These are phyloP conservation scores for Penicillium atrosanguineum DNA, from an alignment of 495 filamentous ascomycete species.

Conservation along the genomic window DNA sequence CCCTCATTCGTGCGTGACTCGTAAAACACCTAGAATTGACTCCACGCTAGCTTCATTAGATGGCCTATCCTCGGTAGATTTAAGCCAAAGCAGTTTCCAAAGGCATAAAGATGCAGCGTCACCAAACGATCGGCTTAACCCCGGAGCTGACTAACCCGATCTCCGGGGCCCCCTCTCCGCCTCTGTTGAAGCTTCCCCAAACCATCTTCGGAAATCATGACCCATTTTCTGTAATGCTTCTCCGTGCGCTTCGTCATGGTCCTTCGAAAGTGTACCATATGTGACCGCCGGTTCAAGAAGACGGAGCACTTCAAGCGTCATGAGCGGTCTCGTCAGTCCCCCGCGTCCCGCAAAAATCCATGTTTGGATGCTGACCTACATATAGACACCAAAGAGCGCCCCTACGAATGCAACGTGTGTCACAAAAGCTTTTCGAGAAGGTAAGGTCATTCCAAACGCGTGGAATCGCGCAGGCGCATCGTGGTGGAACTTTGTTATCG, in stretches of 20 bases:
- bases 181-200: neutral
- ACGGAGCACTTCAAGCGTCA: slow-evolving; percentile 56
- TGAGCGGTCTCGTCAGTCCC: slow-evolving; percentile 50
- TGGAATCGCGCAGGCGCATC: neutral
- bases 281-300: slow-evolving; percentile 53
- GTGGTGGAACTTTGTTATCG: slow-evolving; percentile 3
- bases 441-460: slow-evolving; percentile 22
- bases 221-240: slow-evolving; percentile 6
- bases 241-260: slow-evolving; percentile 38
- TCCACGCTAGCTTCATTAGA: slow-evolving; percentile 1
- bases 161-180: slow-evolving; percentile 9
- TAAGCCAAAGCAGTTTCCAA: neutral
- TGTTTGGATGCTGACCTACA: slow-evolving; percentile 7
- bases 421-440: slow-evolving; percentile 54
- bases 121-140: slow-evolving; percentile 13
- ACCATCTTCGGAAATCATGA: slow-evolving; percentile 1
- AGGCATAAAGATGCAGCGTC: neutral
- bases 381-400: slow-evolving; percentile 53
- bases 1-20: slow-evolving; percentile 1
- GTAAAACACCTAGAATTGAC: neutral
- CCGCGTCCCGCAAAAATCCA: neutral
- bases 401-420: slow-evolving; percentile 52
- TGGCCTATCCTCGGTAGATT: slow-evolving; percentile 15
- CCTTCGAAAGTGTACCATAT: slow-evolving; percentile 50
- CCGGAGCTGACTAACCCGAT: slow-evolving; percentile 18